Base-by-base conservation (phyloP, 2,329 filamentous ascomycete genomes). In the Endoconidiophora laricicola region DNA sequence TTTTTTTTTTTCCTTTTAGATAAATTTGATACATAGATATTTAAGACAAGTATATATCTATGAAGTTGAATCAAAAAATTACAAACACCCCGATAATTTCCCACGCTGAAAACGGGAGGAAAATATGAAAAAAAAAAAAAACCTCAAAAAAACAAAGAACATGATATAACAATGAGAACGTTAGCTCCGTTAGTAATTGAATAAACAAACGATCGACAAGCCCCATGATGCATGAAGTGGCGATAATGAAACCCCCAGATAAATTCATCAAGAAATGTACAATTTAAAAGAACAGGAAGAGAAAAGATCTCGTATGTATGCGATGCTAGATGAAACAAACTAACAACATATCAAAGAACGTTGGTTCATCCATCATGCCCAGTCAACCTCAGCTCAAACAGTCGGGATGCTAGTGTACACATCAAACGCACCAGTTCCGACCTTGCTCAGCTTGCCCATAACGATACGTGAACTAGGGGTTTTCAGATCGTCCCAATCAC, bases 341-440 rank as follows among this genome's bases (percentile, higher is more conserved):
- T 39, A 43, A 16, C 16, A 44, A 38, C 18, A 44, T 37, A 20
- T 22, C 6, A 29, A 26, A 9, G 2, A 18, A 18, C 16, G 39
- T n/a, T 41, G 24, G n/a, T 20, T 40, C 20, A 16, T 3, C 18
- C 26, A 18, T 42, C 26, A 50, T 22, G 48, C 55, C 67, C 67
- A 45, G 61, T 64, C 53, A 75, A 71, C 58, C 18, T 52, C 45
- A 6, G 26, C 49, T 38, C 26, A 38, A 9, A 68, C 67, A 51
- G 71, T 73, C 18, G 75, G 74, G 52, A 79, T 67, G 52, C 66
- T 67, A 3, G 77, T 78, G 60, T 95, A 70, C 41, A 98, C 81
- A 67, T 96, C 88, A 65, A 96, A 96, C 18, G 82, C 78, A 38
- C 91, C 91, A 1, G 91, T 98, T 46, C 91, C 91, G 53, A 93